Conservation (phyloP, 768 basidiomycete genomes). For the Russula griseocarnosa region DNA sequence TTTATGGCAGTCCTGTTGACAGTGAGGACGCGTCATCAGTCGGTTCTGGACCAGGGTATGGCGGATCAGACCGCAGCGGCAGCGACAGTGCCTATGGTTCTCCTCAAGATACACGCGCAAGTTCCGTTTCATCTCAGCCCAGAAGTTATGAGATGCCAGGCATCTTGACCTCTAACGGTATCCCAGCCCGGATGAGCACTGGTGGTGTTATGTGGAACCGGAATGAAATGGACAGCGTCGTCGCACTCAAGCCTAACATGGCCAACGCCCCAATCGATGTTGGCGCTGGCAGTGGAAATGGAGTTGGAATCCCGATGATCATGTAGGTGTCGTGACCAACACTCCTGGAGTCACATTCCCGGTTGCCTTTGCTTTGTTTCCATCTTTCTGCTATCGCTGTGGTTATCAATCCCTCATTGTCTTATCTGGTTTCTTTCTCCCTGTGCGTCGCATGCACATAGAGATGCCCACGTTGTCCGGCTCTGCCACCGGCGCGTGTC, state of each 20-base stretch:
- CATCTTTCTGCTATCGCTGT: constrained; percentile 11
- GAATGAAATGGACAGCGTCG: constrained; percentile 35
- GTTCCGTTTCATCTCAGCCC: constrained; percentile 30
- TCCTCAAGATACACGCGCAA: constrained; percentile 30
- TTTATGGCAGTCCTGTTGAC: constrained; percentile 36
- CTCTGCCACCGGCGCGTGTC: neutral
- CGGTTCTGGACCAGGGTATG: constrained; percentile 35
- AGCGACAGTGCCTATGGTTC: constrained; percentile 37
- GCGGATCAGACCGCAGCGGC: constrained; percentile 37
- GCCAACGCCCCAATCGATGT: constrained; percentile 37
- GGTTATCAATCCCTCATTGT: constrained; percentile 4
- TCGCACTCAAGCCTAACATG: constrained; percentile 36
- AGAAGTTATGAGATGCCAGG: constrained; percentile 39
- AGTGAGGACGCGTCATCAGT: constrained; percentile 41
- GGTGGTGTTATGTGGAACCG: constrained; percentile 32
- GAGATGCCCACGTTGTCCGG: neutral
- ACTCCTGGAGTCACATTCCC: neutral
- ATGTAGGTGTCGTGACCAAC: constrained; percentile 29
- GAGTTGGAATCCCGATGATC: constrained; percentile 40
- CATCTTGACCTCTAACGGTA: constrained; percentile 25
- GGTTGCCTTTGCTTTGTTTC: neutral
- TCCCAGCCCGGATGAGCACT: constrained; percentile 30
- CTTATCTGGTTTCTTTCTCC: constrained; percentile 7
- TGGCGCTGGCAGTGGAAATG: constrained; percentile 38
- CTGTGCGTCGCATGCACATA: constrained; percentile 18